These are phyloP conservation scores for Pyricularia grisea DNA, from an alignment of 2,329 filamentous ascomycete genomes.

Conservation along the genomic window DNA sequence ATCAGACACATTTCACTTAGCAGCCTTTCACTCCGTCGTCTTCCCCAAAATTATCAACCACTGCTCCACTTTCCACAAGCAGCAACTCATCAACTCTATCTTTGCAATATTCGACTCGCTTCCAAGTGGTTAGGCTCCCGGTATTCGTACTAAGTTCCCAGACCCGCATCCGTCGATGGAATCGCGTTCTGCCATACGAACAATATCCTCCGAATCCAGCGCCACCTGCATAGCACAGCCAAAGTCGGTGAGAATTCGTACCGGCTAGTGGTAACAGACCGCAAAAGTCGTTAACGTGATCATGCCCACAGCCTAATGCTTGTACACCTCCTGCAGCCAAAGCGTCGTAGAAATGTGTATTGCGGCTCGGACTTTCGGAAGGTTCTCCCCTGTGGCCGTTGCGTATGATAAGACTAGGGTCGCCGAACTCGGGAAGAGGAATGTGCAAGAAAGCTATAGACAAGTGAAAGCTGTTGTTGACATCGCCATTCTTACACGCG, in stretches of 20 bases:
- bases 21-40: too few species aligned
- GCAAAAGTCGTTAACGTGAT: slow-evolving; percentile 23
- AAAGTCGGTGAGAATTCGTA: slow-evolving; percentile 15
- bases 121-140: slow-evolving; percentile 18
- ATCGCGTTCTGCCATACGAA: slow-evolving; percentile 17
- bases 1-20: too few species aligned
- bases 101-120: slow-evolving; percentile 16
- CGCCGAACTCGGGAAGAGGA: slow-evolving; percentile 18
- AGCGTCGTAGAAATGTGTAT: slow-evolving; percentile 21
- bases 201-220: slow-evolving; percentile 21
- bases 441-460: slow-evolving; percentile 20
- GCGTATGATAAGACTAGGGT: slow-evolving; percentile 15
- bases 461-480: slow-evolving; percentile 11
- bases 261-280: slow-evolving; percentile 16
- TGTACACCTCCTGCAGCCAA: slow-evolving; percentile 16
- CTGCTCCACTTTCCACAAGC: too few species aligned
- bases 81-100: too few species aligned
- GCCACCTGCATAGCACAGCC: slow-evolving; percentile 20
- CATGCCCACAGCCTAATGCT: slow-evolving; percentile 21
- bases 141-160: slow-evolving; percentile 18
- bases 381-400: slow-evolving; percentile 18
- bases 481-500: background rate
- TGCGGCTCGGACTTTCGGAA: slow-evolving; percentile 17
- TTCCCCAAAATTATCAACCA: too few species aligned
- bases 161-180: slow-evolving; percentile 18